Percentiles rank a stretch among this genome's conserved stretches.
phyloP scores from a whole-genome alignment of 2,329 filamentous ascomycete species.

The Cordyceps fumosorosea region DNA sequence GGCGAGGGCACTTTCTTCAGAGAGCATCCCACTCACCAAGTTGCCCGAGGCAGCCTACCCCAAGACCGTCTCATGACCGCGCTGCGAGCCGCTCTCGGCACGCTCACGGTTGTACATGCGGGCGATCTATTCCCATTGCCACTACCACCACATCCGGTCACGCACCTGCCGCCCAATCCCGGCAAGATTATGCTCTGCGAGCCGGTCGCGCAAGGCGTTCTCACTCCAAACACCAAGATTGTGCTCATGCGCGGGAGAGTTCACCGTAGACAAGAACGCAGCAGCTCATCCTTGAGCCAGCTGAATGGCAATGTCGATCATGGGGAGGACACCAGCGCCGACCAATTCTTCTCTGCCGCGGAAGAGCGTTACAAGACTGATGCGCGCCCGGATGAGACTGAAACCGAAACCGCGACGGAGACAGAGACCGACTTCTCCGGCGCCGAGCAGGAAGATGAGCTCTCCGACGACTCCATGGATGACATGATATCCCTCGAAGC shows the following conservation, averaged over 20 bases:
- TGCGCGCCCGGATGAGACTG: constrained; percentile 43
- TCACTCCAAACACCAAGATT: constrained; percentile 74
- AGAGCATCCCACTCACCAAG: constrained; percentile 43
- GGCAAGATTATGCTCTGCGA: constrained; percentile 91
- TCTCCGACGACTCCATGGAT: constrained; percentile 87
- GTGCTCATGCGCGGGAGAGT: constrained; percentile 64
- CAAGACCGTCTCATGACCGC: constrained; percentile 57
- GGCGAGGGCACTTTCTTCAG: constrained; percentile 77
- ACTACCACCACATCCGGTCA: constrained; percentile 77
- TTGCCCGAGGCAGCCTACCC: constrained; percentile 28
- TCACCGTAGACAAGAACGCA: constrained; percentile 46
- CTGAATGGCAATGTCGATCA: constrained; percentile 54
- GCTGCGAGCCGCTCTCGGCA: constrained; percentile 67
- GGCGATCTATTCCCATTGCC: constrained; percentile 75
- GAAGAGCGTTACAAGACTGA: constrained; percentile 66
- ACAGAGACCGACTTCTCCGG: constrained; percentile 57
- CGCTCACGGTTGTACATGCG: constrained; percentile 70
- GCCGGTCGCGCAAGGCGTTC: constrained; percentile 80
- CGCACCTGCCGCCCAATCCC: constrained; percentile 74
- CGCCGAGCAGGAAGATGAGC: constrained; percentile 60
- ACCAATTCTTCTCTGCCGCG: constrained; percentile 87
- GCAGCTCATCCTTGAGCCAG: constrained; percentile 38
- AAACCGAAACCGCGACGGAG: constrained; percentile 53
- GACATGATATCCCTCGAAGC: constrained; percentile 87
- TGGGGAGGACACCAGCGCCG: constrained; percentile 78